A percentile compares a stretch with the other conserved stretches of the same genome.
phyloP scores from a whole-genome alignment of 352 stramenopile genomes.

The Phytopythium vexans region DNA sequence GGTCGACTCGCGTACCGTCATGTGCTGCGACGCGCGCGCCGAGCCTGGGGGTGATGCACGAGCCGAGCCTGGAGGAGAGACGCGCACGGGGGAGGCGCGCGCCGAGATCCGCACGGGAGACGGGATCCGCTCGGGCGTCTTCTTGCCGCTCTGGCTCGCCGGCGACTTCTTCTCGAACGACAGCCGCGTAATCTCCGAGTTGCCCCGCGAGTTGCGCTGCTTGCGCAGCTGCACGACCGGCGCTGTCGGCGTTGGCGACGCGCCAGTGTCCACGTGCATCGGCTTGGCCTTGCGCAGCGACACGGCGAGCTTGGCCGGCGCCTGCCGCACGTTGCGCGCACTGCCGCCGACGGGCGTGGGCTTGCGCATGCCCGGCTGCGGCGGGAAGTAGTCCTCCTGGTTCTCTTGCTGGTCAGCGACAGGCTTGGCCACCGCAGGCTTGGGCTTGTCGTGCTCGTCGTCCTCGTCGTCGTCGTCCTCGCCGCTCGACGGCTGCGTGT shows the following conservation, averaged over 20 bases:
- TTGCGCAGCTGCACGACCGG: constrained; percentile 22
- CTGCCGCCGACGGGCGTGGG: constrained; percentile 5
- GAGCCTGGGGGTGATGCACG: constrained; percentile 2
- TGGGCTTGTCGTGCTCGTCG: constrained; percentile 8
- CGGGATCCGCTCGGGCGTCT: constrained; percentile 3
- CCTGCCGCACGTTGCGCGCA: constrained; percentile 10
- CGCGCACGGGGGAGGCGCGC: constrained; percentile 3
- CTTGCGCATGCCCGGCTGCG: constrained; percentile 9
- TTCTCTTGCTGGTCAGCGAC: constrained; percentile 7
- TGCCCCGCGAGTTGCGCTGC: constrained; percentile 23
- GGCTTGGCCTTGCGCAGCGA: constrained; percentile 31
- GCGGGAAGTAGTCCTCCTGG: constrained; percentile 26
- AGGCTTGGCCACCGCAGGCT: constrained; percentile 15
- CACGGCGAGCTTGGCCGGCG: constrained; percentile 8
- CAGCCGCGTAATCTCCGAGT: constrained; percentile 34
- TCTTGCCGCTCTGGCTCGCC: not conserved
- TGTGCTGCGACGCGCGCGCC: not conserved
- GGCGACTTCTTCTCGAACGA: constrained; percentile 27
- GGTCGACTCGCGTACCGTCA: constrained; percentile 6
- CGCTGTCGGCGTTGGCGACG: constrained; percentile 17
- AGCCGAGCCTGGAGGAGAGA: not conserved
- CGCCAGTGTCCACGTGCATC: constrained; percentile 27
- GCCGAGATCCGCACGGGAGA: constrained; percentile 8
- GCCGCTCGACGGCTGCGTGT: constrained; percentile 17
- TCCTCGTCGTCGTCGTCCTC: constrained; percentile 31